phyloP scores from a whole-genome alignment of 371 early-diverging fungal species.

The Syncephalastrum racemosum region DNA sequence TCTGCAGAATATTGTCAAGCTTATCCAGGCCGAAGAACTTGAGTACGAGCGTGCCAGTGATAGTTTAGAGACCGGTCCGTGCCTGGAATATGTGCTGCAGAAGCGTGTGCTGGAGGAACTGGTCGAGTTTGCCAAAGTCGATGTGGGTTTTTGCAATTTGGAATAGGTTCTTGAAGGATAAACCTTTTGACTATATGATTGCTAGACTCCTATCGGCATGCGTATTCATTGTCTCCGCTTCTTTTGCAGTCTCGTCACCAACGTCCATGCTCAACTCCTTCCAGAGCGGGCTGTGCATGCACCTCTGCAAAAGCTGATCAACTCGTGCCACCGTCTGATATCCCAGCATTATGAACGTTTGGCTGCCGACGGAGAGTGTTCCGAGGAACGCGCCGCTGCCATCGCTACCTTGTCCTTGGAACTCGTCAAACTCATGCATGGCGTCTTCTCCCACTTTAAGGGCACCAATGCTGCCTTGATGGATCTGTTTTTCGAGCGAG shows the following conservation, averaged over 20 bases:
- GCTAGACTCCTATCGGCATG: slow-evolving; percentile 54
- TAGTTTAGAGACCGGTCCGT: slow-evolving; percentile 48
- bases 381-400: slow-evolving; percentile 46
- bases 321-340: slow-evolving; percentile 51
- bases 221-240: slow-evolving; percentile 51
- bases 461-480: slow-evolving; percentile 52
- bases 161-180: not conserved
- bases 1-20: slow-evolving; percentile 46
- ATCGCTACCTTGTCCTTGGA: slow-evolving; percentile 48
- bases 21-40: slow-evolving; percentile 51
- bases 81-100: slow-evolving; percentile 48
- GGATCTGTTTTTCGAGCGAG: slow-evolving; percentile 54
- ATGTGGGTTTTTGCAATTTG: slow-evolving; percentile 23
- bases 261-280: slow-evolving; percentile 50
- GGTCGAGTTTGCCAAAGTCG: slow-evolving; percentile 54
- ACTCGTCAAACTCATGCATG: slow-evolving; percentile 53
- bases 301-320: slow-evolving; percentile 49
- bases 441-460: slow-evolving; percentile 52
- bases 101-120: slow-evolving; percentile 49
- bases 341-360: slow-evolving; percentile 47
- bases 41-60: slow-evolving; percentile 46
- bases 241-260: slow-evolving; percentile 48
- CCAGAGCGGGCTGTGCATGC: slow-evolving; percentile 57
- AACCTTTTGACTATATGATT: not conserved
- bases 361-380: slow-evolving; percentile 36